These are phyloP conservation scores for Rosellinia necatrix DNA, from an alignment of 2,329 filamentous ascomycete genomes.

Conservation along the genomic window DNA sequence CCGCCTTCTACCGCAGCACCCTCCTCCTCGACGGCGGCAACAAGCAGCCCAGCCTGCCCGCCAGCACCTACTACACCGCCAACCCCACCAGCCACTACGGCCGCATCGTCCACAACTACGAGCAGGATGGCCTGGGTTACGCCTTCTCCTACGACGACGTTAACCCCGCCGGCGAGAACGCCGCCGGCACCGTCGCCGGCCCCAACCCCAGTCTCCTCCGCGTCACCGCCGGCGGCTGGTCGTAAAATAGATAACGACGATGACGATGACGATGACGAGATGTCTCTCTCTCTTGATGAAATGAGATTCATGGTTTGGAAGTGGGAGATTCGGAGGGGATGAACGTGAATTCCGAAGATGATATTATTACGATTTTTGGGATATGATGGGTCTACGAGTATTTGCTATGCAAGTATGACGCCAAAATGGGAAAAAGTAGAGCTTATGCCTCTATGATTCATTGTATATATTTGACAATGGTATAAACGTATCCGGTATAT, in stretches of 20 bases:
- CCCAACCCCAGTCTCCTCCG: conserved; percentile 51
- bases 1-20: conserved; percentile 55
- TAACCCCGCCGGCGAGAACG: conserved; percentile 60
- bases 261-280: too few relatives aligned
- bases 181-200: conserved; percentile 56
- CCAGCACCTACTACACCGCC: conserved; percentile 50
- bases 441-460: conserved; percentile 7
- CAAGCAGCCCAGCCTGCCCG: conserved; percentile 47
- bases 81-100: conserved; percentile 60
- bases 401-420: too few relatives aligned
- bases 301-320: too few relatives aligned
- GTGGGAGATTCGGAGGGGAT: too few relatives aligned
- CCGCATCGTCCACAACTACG: conserved; percentile 62
- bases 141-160: conserved; percentile 73
- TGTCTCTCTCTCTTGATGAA: too few relatives aligned
- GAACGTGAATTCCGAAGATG: too few relatives aligned
- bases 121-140: conserved; percentile 65
- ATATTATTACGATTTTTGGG: neutral
- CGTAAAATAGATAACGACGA: neutral
- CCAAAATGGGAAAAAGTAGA: too few relatives aligned
- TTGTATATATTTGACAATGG: conserved; percentile 19
- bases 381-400: conserved; percentile 3
- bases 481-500: neutral
- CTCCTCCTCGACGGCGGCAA: conserved; percentile 52
- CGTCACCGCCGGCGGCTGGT: conserved; percentile 51